Percentiles rank a stretch among this genome's conserved stretches.
Evolutionary conservation across 2,329 filamentous ascomycete genomes (phyloP).

Genomic region (Phoma sp.): DNA sequence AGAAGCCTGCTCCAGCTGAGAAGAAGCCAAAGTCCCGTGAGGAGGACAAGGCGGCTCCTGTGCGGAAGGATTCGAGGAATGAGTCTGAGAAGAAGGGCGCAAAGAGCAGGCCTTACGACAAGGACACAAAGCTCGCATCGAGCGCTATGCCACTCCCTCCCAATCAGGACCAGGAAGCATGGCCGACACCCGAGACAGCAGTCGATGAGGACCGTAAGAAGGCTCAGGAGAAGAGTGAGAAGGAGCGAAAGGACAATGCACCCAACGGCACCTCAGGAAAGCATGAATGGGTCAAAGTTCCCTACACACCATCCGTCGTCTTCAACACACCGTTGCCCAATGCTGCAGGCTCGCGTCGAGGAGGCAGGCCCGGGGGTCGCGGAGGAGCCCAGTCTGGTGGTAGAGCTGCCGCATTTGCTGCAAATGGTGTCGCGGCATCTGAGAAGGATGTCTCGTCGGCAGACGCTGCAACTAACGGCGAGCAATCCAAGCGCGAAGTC

Average conservation of each 20-base stretch:
- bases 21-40: conserved; percentile 30
- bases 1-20: conserved; percentile 26
- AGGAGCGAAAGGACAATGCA: conserved; percentile 64
- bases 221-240: conserved; percentile 68
- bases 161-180: conserved; percentile 77
- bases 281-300: conserved; percentile 83
- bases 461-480: conserved; percentile 33
- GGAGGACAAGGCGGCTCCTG: conserved; percentile 34
- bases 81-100: conserved; percentile 39
- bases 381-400: conserved; percentile 62
- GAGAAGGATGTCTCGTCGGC: conserved; percentile 45
- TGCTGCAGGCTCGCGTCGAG: conserved; percentile 45
- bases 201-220: conserved; percentile 80
- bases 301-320: conserved; percentile 81
- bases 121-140: conserved; percentile 30
- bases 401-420: conserved; percentile 51
- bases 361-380: conserved; percentile 59
- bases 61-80: conserved; percentile 33
- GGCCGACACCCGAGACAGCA: conserved; percentile 88
- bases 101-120: conserved; percentile 38
- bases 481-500: conserved; percentile 43
- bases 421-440: conserved; percentile 45
- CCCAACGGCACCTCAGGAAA: conserved; percentile 61
- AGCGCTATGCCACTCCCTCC: conserved; percentile 62
- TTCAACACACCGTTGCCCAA: conserved; percentile 83